Evolutionary conservation across 2,329 filamentous ascomycete genomes (phyloP), one percentile per base, ranked within the genome.

Genomic region (Penicillium janthinellum): DNA sequence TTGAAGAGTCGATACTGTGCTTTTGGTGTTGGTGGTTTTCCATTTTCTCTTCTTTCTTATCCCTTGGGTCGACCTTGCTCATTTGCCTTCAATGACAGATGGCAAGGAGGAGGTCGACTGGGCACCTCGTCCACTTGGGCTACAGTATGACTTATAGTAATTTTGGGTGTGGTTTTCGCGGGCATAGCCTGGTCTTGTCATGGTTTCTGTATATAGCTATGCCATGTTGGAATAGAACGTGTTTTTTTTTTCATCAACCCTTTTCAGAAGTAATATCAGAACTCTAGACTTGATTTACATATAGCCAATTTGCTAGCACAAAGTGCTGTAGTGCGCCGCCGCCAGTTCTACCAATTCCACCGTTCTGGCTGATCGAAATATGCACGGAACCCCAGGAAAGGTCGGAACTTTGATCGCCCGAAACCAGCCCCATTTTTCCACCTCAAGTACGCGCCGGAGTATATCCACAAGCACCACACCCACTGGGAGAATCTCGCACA

Each of bases 11-110:
- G 44, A 57, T 54, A 47, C 60, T 60, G 50, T 64, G 49, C 55
- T 54, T 60, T 62, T 60, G 66, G 69, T 68, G 67, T 70, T 70
- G 64, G 68, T 67, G 66, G 62, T 55, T 57, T 65, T 64, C 54
- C 51, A 55, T 58, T 59, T 63, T 60, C 55, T 54, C 57, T 60
- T 62, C 57, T 49, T 20, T 20, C 20, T 20, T 57, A 28, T 58
- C 22, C 37, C 15, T 35, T 34, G n/a, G 34, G 15, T 38, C 22
- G 25, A 44, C 41, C 31, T 25, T 54, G 38, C 22, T 31, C 20
- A 5, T 14, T 15, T 49, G 10, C 47, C n/a, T 17, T 49, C 28
- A 17, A 45, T 22, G 25, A 45, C 10, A 4, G 17, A 15, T 45
- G 42, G 42, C 17, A 28, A 38, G 12, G n/a, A n/a, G 25, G 22